Evolutionary conservation across 805 yeast genomes (phyloP).

Genomic region (Myxozyma lipomycoides): DNA sequence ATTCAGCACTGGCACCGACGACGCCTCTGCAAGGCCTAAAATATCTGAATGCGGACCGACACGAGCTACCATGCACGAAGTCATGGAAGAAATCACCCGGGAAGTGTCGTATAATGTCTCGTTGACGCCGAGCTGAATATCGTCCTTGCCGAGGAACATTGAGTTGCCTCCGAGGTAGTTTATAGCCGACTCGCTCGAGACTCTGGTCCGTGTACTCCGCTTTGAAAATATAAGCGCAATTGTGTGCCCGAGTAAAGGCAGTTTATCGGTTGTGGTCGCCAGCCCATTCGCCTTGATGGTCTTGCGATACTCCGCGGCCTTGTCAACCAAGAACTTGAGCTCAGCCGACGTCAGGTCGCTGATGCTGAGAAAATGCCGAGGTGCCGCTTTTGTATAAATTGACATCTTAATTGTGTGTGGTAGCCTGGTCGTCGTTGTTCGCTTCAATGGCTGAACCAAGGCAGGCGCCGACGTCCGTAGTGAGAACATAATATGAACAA

Average conservation of each 20-base stretch:
- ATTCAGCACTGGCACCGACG: conserved; percentile 87
- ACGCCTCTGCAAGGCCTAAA: conserved; percentile 67
- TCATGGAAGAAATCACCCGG: conserved; percentile 88
- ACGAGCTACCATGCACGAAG: conserved; percentile 95
- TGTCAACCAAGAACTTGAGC: conserved; percentile 61
- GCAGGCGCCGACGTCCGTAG: conserved; percentile 3
- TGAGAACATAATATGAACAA: neutral
- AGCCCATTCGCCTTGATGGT: conserved; percentile 50
- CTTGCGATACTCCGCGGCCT: conserved; percentile 62
- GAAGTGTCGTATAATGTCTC: conserved; percentile 88
- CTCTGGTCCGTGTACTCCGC: conserved; percentile 92
- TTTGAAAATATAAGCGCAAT: conserved; percentile 82
- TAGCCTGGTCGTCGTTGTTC: conserved; percentile 7
- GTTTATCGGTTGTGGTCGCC: conserved; percentile 41
- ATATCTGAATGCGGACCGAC: conserved; percentile 84
- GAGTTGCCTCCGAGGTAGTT: conserved; percentile 92
- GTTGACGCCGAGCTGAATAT: conserved; percentile 90
- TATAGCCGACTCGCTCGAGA: conserved; percentile 92
- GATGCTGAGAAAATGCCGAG: conserved; percentile 78
- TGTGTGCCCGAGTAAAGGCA: conserved; percentile 70
- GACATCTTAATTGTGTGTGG: conserved; percentile 1
- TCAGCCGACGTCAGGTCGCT: conserved; percentile 72
- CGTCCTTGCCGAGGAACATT: conserved; percentile 93
- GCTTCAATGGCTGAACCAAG: conserved; percentile 8
- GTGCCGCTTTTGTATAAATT: conserved; percentile 20